Evolutionary conservation across 345 rosid genomes (phyloP), one percentile per base, ranked within the genome.

Genomic region (Euphorbia tirucalli): DNA sequence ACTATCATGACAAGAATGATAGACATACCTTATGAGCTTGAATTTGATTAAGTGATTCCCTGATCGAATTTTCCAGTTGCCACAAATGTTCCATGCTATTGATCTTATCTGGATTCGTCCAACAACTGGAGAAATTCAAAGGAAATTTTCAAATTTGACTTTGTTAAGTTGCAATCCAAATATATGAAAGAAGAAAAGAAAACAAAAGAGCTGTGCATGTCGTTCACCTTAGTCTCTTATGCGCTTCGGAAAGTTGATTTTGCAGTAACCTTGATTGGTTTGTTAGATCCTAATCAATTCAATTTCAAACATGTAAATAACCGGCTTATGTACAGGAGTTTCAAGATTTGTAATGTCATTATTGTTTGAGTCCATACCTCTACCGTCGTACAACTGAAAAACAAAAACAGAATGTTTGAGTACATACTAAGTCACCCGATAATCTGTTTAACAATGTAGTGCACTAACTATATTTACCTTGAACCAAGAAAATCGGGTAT

Each of bases 91-190:
- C 91, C 39, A 88, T 35, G 55, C 68, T 88, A 80, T 77, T 84
- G 74, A 85, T 81, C 85, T 87, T 85, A 68, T 88, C 86, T 0
- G 76, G 79, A 61, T 87, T 83, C 25, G 83, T 81, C 96, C 96
- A 90, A 72, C 76, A 85, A 76, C 96, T 90, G 75, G 71, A 82
- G 65, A 69, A 76, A 69, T 61, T 63, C 78, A 78, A 66, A 44
- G n/a, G 41, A 9, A 11, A 64, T 41, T 69, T 65, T 30, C 68
- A 49, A 52, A 30, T 75, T 59, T 50, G 18, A 0, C 16, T 37
- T 3, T 11, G n/a, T 54, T 49, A 8, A 64, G 44, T 66, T 52
- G 49, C 64, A 7, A 35, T 4, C 15, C 2, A 32, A 31, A 59
- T 37, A 5, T 27, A 56, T 28, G 48, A 31, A 69, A 39, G 3